phyloP scores from a whole-genome alignment of 2,329 filamentous ascomycete species.

The Ceratocystis smalleyi region DNA sequence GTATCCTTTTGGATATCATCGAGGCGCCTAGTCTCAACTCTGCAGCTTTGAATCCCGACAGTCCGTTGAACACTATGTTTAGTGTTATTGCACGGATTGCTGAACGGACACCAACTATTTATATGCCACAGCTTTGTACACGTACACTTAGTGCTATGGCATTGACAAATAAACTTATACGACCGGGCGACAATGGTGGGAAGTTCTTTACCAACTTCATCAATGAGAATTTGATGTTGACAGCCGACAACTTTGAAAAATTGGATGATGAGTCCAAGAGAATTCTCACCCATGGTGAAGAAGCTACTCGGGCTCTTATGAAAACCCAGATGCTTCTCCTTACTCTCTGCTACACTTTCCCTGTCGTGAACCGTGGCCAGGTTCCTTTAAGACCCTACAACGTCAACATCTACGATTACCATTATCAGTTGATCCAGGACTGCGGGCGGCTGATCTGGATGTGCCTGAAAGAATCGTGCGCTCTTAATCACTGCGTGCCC shows the following conservation, averaged over 20 bases:
- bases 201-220: constrained; percentile 62
- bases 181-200: constrained; percentile 30
- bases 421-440: constrained; percentile 54
- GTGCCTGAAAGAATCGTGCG: constrained; percentile 71
- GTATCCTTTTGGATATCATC: constrained; percentile 69
- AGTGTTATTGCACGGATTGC: constrained; percentile 33
- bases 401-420: constrained; percentile 75
- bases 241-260: constrained; percentile 24
- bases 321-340: constrained; percentile 56
- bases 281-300: constrained; percentile 51
- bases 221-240: constrained; percentile 25
- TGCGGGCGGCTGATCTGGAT: constrained; percentile 65
- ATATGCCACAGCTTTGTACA: constrained; percentile 65
- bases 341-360: constrained; percentile 14
- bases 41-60: constrained; percentile 37
- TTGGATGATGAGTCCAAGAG: constrained; percentile 26
- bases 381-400: constrained; percentile 38
- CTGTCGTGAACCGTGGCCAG: constrained; percentile 4
- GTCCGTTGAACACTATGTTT: constrained; percentile 14
- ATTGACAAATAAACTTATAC: constrained; percentile 49
- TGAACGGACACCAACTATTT: constrained; percentile 64
- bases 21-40: constrained; percentile 64
- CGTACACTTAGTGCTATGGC: constrained; percentile 57
- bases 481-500: constrained; percentile 58
- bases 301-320: constrained; percentile 61